phyloP scores from a whole-genome alignment of 2,329 filamentous ascomycete species.

The Kalmusia sp. region DNA sequence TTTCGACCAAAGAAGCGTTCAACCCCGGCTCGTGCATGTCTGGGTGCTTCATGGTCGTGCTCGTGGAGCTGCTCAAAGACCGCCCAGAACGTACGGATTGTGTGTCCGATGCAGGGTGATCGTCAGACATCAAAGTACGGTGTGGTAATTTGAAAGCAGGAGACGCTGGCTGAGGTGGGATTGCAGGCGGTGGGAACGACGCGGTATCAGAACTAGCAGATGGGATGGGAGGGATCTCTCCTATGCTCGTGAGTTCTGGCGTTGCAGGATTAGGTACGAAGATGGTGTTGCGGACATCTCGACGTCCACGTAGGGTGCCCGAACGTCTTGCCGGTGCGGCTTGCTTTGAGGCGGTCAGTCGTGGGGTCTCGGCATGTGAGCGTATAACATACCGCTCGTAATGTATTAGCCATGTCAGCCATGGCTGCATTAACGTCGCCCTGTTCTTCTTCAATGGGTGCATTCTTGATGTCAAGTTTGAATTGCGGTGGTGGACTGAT shows the following conservation, averaged over 20 bases:
- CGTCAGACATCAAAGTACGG: constrained; percentile 45
- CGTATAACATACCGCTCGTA: constrained; percentile 60
- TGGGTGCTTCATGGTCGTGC: constrained; percentile 73
- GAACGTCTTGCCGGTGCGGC: constrained; percentile 62
- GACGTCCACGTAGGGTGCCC: constrained; percentile 83
- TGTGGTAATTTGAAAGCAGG: constrained; percentile 46
- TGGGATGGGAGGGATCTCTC: constrained; percentile 38
- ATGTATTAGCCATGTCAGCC: constrained; percentile 75
- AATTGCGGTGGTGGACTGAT: constrained; percentile 60
- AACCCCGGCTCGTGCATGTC: constrained; percentile 82
- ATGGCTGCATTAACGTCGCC: constrained; percentile 76
- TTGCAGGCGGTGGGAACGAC: constrained; percentile 23
- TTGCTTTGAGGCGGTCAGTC: constrained; percentile 51
- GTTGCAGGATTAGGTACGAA: constrained; percentile 67
- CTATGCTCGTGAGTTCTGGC: constrained; percentile 48
- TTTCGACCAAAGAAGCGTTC: constrained; percentile 89
- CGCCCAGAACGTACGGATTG: constrained; percentile 90
- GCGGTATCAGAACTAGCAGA: constrained; percentile 28
- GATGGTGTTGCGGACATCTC: constrained; percentile 91
- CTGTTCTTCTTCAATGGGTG: constrained; percentile 79
- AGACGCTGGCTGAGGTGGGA: constrained; percentile 41
- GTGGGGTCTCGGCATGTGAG: not conserved
- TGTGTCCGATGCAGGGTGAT: constrained; percentile 79
- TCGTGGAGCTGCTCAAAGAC: constrained; percentile 73
- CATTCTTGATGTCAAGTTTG: constrained; percentile 80